A percentile compares a stretch with the other conserved stretches of the same genome.
phyloP scores from a whole-genome alignment of 164 flowering plant species.

The Vitis cinerea region DNA sequence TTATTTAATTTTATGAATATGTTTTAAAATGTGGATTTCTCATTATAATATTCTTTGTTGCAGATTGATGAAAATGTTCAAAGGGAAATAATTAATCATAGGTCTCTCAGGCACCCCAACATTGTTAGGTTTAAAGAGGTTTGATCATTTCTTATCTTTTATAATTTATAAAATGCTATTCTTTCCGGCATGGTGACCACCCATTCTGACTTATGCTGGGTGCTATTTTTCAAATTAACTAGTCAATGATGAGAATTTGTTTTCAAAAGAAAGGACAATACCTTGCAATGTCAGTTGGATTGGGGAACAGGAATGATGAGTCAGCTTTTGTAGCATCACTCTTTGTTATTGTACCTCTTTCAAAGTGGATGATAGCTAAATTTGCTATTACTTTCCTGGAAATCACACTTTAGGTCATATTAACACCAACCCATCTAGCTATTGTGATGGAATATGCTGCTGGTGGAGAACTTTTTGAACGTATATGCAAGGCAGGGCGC shows the following conservation, averaged over 20 bases:
- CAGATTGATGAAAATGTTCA: constrained; percentile 66
- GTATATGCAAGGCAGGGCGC: constrained; percentile 70
- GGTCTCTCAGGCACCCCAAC: constrained; percentile 59
- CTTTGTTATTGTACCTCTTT: background rate
- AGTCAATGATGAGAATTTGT: too few species aligned
- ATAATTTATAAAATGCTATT: background rate
- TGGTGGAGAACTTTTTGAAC: constrained; percentile 77
- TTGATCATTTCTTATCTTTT: background rate
- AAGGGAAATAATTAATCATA: constrained; percentile 56
- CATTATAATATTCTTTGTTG: constrained; percentile 7
- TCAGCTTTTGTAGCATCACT: too few species aligned
- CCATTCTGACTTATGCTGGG: too few species aligned
- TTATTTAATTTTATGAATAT: background rate
- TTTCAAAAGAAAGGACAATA: too few species aligned
- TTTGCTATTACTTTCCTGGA: background rate
- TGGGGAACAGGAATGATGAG: too few species aligned
- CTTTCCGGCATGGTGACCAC: too few species aligned
- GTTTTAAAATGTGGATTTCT: background rate
- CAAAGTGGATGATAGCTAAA: background rate
- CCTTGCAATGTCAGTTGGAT: too few species aligned
- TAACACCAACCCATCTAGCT: constrained; percentile 78
- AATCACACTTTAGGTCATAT: constrained; percentile 43
- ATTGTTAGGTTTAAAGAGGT: constrained; percentile 55
- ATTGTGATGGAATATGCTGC: constrained; percentile 92
- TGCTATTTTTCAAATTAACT: too few species aligned